Evolutionary conservation across 306 rosid species (phyloP), one percentile per base, ranked within the genome.

Genomic region (Gastrolobium villosum): DNA sequence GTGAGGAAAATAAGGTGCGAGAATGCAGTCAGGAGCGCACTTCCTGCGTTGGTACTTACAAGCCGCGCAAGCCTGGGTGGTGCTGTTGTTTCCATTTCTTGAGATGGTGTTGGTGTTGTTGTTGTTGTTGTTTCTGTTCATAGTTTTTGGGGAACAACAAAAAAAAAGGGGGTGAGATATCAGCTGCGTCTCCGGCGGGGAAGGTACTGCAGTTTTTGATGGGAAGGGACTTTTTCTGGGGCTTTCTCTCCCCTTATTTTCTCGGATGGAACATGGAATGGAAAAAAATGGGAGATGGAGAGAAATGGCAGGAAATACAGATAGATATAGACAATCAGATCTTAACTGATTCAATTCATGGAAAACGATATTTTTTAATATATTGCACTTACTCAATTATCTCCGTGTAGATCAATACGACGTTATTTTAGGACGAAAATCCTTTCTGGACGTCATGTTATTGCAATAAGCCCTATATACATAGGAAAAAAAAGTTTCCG

Each of bases 11-110:
- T 83, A 95, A 11, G 99, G 99, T 6, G 99, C 97, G 0, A 95
- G 87, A 26, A 88, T 71, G 86, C 99, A 95, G 49, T 95, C 98
- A 0, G 99, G 87, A 0, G 97, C 93, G 65, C 99, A 95, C 79
- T 93, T 93, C 20, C 92, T 83, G 11, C 98, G 98, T 60, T 88
- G 99, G 89, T 91, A 89, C n/a, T 89, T 93, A 41, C 99, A 95
- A 0, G 97, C 94, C 39, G 98, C 99, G 48, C 99, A 95, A 40
- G 99, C 99, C 70, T 95, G 98, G 52, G 90, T 56, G 55, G 89
- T 92, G 78, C 70, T 91, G 66, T 62, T 85, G 88, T 74, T 84
- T 8, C 86, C 88, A 67, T 66, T 76, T 65, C 86, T 79, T 66
- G 59, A 49, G 49, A 50, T 15, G 13, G 75, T 89, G 70, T 79